Conservation (phyloP, 116 monocot genomes). For the Zostera marina region DNA sequence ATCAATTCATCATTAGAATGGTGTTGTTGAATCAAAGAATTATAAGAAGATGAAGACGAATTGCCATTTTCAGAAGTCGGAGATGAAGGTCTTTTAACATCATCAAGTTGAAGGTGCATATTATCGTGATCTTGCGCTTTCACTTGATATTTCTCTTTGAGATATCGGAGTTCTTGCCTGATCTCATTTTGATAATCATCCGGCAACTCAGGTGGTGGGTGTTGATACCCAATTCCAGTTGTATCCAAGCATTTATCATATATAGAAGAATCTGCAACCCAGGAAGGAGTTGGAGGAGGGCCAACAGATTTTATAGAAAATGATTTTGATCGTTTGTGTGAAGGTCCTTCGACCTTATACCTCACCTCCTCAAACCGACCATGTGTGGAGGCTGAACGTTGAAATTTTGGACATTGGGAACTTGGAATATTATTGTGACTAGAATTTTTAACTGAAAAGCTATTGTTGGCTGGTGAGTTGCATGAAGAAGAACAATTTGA, state of each 20-base stretch:
- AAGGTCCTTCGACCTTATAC: constrained; percentile 26
- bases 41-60: too few species aligned
- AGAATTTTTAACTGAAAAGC: constrained; percentile 9
- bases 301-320: constrained; percentile 3
- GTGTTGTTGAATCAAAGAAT: too few species aligned
- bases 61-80: neutral
- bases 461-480: constrained; percentile 35
- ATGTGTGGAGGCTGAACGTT: constrained; percentile 44
- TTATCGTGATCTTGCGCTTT: constrained; percentile 18
- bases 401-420: constrained; percentile 17
- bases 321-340: neutral
- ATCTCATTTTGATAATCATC: constrained; percentile 30
- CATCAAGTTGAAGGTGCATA: constrained; percentile 4
- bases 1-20: too few species aligned
- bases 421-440: constrained; percentile 9
- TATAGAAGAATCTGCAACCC: constrained; percentile 4
- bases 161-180: constrained; percentile 27
- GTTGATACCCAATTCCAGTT: neutral
- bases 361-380: constrained; percentile 74
- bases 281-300: neutral
- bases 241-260: constrained; percentile 7
- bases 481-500: constrained; percentile 43
- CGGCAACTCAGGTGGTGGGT: neutral
- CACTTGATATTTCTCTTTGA: constrained; percentile 20
- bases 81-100: constrained; percentile 12